Evolutionary conservation across 2,329 filamentous ascomycete genomes (phyloP).

Genomic region (Fusarium piperis): DNA sequence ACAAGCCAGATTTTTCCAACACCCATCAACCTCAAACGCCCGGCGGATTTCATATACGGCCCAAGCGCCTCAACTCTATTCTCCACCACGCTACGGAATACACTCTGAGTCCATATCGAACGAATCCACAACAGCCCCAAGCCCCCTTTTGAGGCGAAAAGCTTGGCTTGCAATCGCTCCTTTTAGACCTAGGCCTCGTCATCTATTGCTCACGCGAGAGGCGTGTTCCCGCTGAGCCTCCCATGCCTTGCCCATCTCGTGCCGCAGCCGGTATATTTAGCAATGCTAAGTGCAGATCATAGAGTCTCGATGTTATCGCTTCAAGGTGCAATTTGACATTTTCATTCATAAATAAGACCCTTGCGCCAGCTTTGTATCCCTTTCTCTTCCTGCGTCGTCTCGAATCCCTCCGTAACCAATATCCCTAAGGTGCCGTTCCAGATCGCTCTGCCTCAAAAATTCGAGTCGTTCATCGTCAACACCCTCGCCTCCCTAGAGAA

Average conservation of each 20-base stretch:
- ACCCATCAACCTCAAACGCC: conserved; percentile 29
- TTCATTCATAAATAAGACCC: conserved; percentile 29
- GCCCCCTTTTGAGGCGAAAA: conserved; percentile 21
- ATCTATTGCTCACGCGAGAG: conserved; percentile 24
- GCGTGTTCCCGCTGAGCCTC: conserved; percentile 34
- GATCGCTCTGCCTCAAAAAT: conserved; percentile 21
- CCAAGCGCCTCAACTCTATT: conserved; percentile 7
- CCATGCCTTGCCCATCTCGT: not conserved
- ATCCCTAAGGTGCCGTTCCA: not conserved
- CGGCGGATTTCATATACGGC: conserved; percentile 1
- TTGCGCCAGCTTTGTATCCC: conserved; percentile 16
- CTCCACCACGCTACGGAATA: conserved; percentile 15
- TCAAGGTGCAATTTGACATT: not conserved
- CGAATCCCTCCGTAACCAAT: not conserved
- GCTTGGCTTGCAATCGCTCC: conserved; percentile 26
- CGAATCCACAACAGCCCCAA: conserved; percentile 1
- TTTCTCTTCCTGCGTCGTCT: conserved; percentile 7
- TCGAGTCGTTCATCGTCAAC: not conserved
- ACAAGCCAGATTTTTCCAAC: not conserved
- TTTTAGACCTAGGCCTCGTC: conserved; percentile 29
- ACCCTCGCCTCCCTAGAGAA: conserved; percentile 1
- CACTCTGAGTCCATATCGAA: not conserved
- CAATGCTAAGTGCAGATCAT: conserved; percentile 34
- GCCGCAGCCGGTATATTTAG: conserved; percentile 29
- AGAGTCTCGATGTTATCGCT: not conserved